Evolutionary conservation across 2,329 filamentous ascomycete species (phyloP), one percentile per base, ranked within the genome.

Genomic region (Xylaria hypoxylon): DNA sequence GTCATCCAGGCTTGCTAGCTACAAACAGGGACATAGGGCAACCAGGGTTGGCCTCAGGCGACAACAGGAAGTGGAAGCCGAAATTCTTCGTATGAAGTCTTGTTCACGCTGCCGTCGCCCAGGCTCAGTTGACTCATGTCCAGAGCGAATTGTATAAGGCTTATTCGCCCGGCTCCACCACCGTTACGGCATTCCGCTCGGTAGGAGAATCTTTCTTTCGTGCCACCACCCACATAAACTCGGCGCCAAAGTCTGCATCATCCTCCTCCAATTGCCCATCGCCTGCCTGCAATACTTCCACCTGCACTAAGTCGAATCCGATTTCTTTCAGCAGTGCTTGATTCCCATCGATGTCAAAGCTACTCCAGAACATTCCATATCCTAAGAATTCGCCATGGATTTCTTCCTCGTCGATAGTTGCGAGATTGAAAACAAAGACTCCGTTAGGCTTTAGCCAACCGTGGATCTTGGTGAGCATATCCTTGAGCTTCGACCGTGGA

Each of bases 311-410:
- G 38, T 57, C 53, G 24, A 57, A 57, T 28, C 53, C 53, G 10
- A 33, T 57, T 19, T 57, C 53, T 45, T 38, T 31, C 13, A 57
- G 53, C 22, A 57, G 38, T 22, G 53, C 53, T 31, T 45, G 53
- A 45, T 33, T 57, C 53, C 38, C 53, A n/a, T 57, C 38, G 38
- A 57, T 15, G 53, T 57, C 53, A 45, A 28, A 57, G 53, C 53
- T 57, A 33, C 53, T 57, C 53, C 53, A 57, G 53, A 57, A 57
- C 53, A 57, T 57, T 28, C 53, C 53, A 15, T 57, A 57, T n/a
- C 53, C 53, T 3, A 57, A 57, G 38, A 57, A 57, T 15, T 57
- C 53, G 53, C 53, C 53, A 45, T 57, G 53, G 22, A 57, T 57
- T 22, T 57, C 53, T 57, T 57, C 53, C 53, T 57, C 53, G 53